Conservation (phyloP, 768 basidiomycete species). For the Phlebiopsis gigantea region DNA sequence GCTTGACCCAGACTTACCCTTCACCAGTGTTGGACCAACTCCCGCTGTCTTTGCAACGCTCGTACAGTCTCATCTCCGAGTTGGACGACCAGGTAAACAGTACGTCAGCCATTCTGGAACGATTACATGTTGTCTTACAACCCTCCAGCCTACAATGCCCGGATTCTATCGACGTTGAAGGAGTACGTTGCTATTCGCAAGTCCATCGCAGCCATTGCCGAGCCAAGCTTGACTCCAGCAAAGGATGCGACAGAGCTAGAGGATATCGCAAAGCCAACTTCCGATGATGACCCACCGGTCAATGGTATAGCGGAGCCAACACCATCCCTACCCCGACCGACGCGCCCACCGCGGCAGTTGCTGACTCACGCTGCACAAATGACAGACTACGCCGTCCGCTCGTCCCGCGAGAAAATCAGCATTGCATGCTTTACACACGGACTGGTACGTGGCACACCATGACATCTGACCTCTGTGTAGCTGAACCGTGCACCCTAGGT, state of each 20-base stretch:
- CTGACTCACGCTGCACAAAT: conserved; percentile 55
- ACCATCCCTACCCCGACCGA: conserved; percentile 29
- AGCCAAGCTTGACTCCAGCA: background rate
- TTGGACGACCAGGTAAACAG: conserved; percentile 63
- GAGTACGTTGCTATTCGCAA: conserved; percentile 4
- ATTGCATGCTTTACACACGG: conserved; percentile 67
- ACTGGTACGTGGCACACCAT: conserved; percentile 40
- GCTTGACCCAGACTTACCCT: background rate
- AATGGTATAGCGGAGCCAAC: conserved; percentile 1
- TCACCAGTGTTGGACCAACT: conserved; percentile 68
- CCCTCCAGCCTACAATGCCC: conserved; percentile 1
- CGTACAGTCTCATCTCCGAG: conserved; percentile 65
- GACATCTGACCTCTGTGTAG: background rate
- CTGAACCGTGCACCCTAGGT: conserved; percentile 41
- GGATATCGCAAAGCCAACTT: background rate
- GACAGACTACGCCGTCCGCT: conserved; percentile 53
- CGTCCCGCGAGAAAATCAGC: conserved; percentile 74
- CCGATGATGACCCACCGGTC: background rate
- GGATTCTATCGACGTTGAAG: conserved; percentile 1
- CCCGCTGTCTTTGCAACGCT: conserved; percentile 68
- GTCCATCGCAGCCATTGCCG: background rate
- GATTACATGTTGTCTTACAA: background rate
- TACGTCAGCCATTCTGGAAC: conserved; percentile 19
- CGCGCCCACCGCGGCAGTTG: conserved; percentile 39
- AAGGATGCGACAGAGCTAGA: background rate